phyloP scores from a whole-genome alignment of 2,329 filamentous ascomycete species.

The Nothopassalora personata region DNA sequence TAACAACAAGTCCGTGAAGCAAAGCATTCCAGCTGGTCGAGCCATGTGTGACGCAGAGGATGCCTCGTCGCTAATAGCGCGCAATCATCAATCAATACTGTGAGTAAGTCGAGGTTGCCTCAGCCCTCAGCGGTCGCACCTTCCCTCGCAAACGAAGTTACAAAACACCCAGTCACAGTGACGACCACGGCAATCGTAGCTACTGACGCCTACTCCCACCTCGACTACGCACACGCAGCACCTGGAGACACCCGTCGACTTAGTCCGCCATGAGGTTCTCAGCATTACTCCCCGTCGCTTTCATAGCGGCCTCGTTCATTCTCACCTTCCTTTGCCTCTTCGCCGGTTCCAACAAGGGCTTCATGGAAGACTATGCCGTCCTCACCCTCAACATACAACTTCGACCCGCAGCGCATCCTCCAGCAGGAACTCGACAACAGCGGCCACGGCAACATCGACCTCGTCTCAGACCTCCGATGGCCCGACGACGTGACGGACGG shows the following conservation, averaged over 20 bases:
- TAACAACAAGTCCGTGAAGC: neutral
- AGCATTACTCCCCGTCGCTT: constrained; percentile 25
- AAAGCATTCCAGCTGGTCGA: neutral
- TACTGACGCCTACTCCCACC: neutral
- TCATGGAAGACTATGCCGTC: constrained; percentile 54
- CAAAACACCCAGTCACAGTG: neutral
- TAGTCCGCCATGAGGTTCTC: constrained; percentile 20
- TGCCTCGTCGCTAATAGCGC: neutral
- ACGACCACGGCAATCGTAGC: neutral
- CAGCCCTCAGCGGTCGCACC: neutral
- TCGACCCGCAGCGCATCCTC: constrained; percentile 50
- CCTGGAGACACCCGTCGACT: neutral
- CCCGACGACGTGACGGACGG: constrained; percentile 51
- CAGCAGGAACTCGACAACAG: constrained; percentile 44
- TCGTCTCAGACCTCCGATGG: constrained; percentile 50
- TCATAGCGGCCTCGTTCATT: constrained; percentile 51
- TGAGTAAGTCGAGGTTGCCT: neutral
- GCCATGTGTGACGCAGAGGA: neutral
- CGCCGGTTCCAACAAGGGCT: constrained; percentile 50
- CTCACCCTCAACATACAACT: constrained; percentile 57
- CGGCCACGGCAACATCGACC: constrained; percentile 41
- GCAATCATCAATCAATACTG: neutral
- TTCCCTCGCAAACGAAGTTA: neutral
- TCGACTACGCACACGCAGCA: neutral
- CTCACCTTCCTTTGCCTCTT: constrained; percentile 57